These are phyloP conservation scores for Cladosporium sp. DNA, from an alignment of 2,329 filamentous ascomycete species.

Conservation along the genomic window DNA sequence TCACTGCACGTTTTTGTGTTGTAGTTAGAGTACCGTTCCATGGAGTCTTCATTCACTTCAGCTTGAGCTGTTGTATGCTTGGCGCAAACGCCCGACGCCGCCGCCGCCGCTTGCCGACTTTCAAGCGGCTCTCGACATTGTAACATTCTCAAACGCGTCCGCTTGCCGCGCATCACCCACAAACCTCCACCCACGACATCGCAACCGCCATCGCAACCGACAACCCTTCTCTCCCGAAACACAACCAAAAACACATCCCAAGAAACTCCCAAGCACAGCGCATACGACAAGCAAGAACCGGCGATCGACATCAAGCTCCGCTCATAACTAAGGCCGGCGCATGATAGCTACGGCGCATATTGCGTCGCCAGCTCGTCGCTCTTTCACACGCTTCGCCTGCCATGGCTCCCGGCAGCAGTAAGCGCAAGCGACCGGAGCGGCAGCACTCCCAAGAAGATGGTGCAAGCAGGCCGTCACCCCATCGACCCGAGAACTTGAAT, in stretches of 20 bases:
- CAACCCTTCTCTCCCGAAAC: too few relatives aligned
- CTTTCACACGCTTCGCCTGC: not conserved
- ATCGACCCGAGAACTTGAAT: constrained; percentile 44
- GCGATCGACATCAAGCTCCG: not conserved
- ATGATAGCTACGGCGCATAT: constrained; percentile 1
- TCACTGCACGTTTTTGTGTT: too few relatives aligned
- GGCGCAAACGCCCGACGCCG: not conserved
- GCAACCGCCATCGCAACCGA: too few relatives aligned
- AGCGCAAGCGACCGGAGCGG: constrained; percentile 51
- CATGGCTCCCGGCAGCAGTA: constrained; percentile 34
- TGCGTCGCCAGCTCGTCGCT: constrained; percentile 8
- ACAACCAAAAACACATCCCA: too few relatives aligned
- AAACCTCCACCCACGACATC: not conserved
- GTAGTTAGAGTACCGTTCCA: too few relatives aligned
- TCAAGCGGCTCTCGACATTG: too few relatives aligned
- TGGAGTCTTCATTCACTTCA: not conserved
- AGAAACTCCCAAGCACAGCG: too few relatives aligned
- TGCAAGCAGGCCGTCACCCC: constrained; percentile 41
- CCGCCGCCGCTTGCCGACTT: not conserved
- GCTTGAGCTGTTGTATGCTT: not conserved
- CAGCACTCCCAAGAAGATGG: constrained; percentile 39
- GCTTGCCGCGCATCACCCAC: not conserved
- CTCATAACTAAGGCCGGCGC: not conserved
- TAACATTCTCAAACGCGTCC: not conserved
- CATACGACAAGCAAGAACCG: not conserved